Base-by-base conservation (phyloP, 2,329 filamentous ascomycete species). In the Alternaria sp. region DNA sequence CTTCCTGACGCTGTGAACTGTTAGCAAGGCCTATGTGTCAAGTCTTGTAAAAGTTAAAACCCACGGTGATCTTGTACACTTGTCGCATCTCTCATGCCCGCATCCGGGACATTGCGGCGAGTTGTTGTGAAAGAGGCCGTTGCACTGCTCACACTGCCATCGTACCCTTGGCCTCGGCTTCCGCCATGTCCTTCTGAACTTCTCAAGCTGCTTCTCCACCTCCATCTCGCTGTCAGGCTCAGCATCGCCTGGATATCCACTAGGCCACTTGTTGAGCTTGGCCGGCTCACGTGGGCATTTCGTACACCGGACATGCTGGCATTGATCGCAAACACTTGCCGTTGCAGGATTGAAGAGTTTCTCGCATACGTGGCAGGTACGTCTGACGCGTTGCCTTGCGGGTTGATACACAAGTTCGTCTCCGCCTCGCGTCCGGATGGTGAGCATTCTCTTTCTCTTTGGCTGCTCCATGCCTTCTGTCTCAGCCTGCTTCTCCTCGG, bases 211-310 rank as follows among this genome's bases (percentile, higher is more conserved):
- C 60, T 66, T 64, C 28, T 68, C 72, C 14, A 68, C 58, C 58
- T 77, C 71, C 7, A 66, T 74, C 14, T 75, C 72, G 24, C 73
- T 74, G 40, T 75, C 73, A 0, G 72, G 56, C 13, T 74, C 73
- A 31, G 81, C 80, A 67, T 91, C 89, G 40, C 88, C 87, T 4
- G 88, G 88, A 72, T 91, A 91, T 41, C 88, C 88, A 62, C 86
- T 84, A 0, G 88, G 88, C 73, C 89, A 91, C 70, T 89, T 90
- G 69, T 85, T 82, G 70, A 85, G 86, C 78, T 90, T 90, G 60
- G 87, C 81, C 84, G 92, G 92, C 70, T 92, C 88, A 68, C 92
- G 84, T 28, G 91, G 91, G 75, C 92, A 96, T 72, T 89, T 89
- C 37, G 87, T 91, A 80, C 92, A 96, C 53, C 91, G 88, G 51